Evolutionary conservation across 345 rosid genomes (phyloP), one percentile per base, ranked within the genome.

Genomic region (Stellera chamaejasme): DNA sequence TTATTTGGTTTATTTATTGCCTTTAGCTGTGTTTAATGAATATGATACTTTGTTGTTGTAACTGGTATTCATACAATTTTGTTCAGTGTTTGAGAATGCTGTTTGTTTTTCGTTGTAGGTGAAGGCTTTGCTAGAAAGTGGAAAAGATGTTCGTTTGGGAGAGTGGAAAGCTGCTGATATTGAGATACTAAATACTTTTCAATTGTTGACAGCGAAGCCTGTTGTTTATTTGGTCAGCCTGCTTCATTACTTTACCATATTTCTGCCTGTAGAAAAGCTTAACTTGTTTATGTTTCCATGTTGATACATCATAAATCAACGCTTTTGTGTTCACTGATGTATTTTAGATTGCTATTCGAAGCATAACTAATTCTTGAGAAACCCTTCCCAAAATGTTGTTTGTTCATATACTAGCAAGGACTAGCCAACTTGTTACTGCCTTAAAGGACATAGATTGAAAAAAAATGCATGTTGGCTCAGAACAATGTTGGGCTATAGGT

Each of bases 141-240:
- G 75, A 62, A 89, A 93, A 66, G 97, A 89, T 68, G 77, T 93
- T 51, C 92, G 96, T 42, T 69, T 93, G 23, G 99, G 96, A 65
- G 99, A 93, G 48, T 93, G 99, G 99, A 93, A 93, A 67, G 78
- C 97, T 62, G 90, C 95, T 77, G 97, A 87, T 53, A 73, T 89
- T 55, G 99, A 93, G 86, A 84, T 93, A 62, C 48, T 93, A 60
- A 89, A 93, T 72, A 79, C 92, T 46, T 93, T 93, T 73, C 96
- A 93, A 56, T 69, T 93, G 92, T 97, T 93, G 56, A 79, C 94
- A 25, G 99, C 97, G 50, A 93, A 93, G 76, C 94, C 96, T 44
- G 95, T 93, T 59, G 99, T 89, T 74, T 93, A 93, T 82, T 70
- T 93, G 85, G 99, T 93, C 54, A 67, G 77, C 48, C 11, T 26